Percentiles rank a stretch among this genome's conserved stretches.
These are phyloP conservation scores for Trametes elegans DNA, from an alignment of 768 basidiomycete species.

Conservation along the genomic window DNA sequence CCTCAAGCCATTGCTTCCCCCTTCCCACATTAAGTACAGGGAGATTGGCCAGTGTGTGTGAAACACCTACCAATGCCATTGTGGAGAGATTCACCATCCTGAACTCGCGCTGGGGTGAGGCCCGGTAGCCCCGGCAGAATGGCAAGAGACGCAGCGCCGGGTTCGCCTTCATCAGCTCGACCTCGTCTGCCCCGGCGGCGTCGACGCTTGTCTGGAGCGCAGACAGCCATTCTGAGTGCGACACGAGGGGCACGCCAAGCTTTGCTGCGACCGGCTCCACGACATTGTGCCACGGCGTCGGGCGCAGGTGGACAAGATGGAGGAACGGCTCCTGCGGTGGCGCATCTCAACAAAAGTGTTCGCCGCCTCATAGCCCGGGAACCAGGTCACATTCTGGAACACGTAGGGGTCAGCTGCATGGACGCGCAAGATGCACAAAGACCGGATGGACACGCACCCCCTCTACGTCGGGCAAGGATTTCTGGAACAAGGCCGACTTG, in stretches of 20 bases:
- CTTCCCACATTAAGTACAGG: neutral
- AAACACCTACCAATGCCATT: slow-evolving; percentile 4
- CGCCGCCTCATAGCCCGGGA: slow-evolving; percentile 26
- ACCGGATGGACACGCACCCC: slow-evolving; percentile 12
- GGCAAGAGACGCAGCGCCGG: too few species aligned
- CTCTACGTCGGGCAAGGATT: slow-evolving; percentile 26
- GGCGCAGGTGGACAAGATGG: too few species aligned
- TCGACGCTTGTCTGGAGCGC: too few species aligned
- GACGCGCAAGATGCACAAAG: neutral
- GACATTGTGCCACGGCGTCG: too few species aligned
- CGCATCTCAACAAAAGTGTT: slow-evolving; percentile 26
- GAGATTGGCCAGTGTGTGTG: slow-evolving; percentile 2
- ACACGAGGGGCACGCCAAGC: too few species aligned
- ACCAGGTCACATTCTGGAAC: slow-evolving; percentile 25
- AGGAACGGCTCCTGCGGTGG: too few species aligned
- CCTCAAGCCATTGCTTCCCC: neutral
- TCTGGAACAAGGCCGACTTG: slow-evolving; percentile 22
- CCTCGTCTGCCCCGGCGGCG: too few species aligned
- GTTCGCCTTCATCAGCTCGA: too few species aligned
- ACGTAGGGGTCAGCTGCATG: neutral
- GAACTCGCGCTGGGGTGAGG: too few species aligned
- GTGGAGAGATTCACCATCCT: slow-evolving; percentile 12
- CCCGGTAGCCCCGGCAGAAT: too few species aligned
- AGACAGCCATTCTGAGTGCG: too few species aligned
- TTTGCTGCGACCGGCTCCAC: too few species aligned